phyloP scores from a whole-genome alignment of 352 stramenopile species.

The Phytophthora tentaculata region DNA sequence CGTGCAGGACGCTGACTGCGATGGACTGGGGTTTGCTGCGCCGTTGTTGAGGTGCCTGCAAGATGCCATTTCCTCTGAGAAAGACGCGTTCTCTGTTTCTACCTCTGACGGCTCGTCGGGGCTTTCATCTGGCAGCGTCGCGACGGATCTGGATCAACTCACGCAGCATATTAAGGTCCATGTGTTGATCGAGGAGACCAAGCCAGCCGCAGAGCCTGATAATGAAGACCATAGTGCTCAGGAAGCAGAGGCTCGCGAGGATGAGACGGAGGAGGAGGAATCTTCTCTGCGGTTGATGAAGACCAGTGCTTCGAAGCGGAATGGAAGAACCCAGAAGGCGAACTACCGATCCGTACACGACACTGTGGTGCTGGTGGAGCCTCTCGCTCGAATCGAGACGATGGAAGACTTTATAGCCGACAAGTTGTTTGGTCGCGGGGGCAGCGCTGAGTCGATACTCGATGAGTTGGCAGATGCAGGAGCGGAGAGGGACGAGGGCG shows the following conservation, averaged over 20 bases:
- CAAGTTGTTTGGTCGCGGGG: constrained; percentile 58
- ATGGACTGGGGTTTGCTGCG: constrained; percentile 29
- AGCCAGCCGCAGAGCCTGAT: constrained; percentile 25
- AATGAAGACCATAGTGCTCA: constrained; percentile 28
- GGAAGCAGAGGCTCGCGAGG: constrained; percentile 17
- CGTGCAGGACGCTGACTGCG: constrained; percentile 4
- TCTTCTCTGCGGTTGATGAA: constrained; percentile 36
- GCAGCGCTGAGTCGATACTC: constrained; percentile 34
- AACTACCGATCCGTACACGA: constrained; percentile 60
- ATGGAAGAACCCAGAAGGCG: constrained; percentile 35
- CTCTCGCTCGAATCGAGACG: constrained; percentile 75
- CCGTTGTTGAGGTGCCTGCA: constrained; percentile 55
- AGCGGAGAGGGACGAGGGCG: constrained; percentile 32
- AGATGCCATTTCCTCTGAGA: constrained; percentile 68
- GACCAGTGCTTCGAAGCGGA: constrained; percentile 24
- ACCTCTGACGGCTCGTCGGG: constrained; percentile 2
- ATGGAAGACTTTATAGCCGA: constrained; percentile 82
- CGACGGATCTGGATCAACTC: constrained; percentile 65
- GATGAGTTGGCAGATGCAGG: constrained; percentile 33
- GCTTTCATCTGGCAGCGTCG: constrained; percentile 43
- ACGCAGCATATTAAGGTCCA: constrained; percentile 79
- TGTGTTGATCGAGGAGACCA: constrained; percentile 61
- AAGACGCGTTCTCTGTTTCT: constrained; percentile 59
- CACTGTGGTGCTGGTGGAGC: constrained; percentile 78
- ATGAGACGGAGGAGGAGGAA: constrained; percentile 12